Conservation (phyloP, 169 alveolate genomes). For the Plasmodium cynomolgi region DNA sequence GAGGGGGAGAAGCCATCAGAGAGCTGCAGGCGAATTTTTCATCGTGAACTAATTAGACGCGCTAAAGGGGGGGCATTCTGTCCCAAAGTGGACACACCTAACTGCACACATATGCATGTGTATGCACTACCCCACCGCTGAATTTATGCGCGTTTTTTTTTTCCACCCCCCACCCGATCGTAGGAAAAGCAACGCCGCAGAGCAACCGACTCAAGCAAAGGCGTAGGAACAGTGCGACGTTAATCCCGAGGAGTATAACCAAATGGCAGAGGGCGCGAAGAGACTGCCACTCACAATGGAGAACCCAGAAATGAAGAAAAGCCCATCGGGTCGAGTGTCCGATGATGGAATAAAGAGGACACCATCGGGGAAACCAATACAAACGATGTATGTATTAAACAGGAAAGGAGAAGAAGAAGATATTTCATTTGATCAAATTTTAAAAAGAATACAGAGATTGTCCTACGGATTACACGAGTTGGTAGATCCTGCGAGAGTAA, state of each 20-base stretch:
- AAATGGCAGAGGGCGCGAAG: constrained; percentile 25
- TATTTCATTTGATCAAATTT: constrained; percentile 87
- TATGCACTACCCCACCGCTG: background rate
- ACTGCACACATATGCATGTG: no score
- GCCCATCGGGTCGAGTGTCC: constrained; percentile 7
- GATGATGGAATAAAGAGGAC: constrained; percentile 73
- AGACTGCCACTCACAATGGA: constrained; percentile 17
- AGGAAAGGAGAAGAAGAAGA: constrained; percentile 89
- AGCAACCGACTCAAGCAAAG: background rate
- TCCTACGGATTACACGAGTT: constrained; percentile 90
- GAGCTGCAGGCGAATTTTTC: no score
- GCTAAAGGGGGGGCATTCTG: background rate
- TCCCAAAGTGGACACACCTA: background rate
- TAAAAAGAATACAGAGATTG: constrained; percentile 84
- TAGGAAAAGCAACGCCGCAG: background rate
- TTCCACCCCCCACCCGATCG: background rate
- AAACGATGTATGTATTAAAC: constrained; percentile 88
- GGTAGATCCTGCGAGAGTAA: constrained; percentile 90
- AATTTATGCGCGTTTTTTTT: no score
- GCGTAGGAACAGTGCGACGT: background rate
- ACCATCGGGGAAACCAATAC: constrained; percentile 72
- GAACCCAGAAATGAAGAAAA: constrained; percentile 17
- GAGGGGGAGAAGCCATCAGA: background rate
- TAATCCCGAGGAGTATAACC: background rate
- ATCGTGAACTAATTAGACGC: background rate